phyloP scores from a whole-genome alignment of 345 rosid species.

The Punica granatum region DNA sequence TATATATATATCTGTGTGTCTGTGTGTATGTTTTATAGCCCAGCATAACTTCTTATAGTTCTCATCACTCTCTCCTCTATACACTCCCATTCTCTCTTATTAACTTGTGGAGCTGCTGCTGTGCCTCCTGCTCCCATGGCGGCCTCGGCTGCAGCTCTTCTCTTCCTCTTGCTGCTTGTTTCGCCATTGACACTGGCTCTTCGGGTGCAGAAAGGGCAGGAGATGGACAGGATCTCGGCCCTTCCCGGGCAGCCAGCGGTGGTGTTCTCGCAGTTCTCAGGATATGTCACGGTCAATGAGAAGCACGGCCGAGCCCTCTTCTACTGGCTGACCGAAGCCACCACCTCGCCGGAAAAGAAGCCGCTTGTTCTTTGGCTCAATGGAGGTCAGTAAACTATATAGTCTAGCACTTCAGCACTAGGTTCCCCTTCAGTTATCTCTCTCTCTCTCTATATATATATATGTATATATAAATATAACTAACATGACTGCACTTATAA shows the following conservation, averaged over 20 bases:
- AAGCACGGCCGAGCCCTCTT: slow-evolving; percentile 73
- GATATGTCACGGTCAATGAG: slow-evolving; percentile 68
- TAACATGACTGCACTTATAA: no score
- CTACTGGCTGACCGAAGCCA: slow-evolving; percentile 81
- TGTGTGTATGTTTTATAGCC: no score
- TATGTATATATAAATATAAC: no score
- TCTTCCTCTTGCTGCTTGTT: neutral
- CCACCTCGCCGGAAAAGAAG: slow-evolving; percentile 40
- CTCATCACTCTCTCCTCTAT: no score
- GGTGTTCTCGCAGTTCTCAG: slow-evolving; percentile 70
- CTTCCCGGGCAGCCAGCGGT: slow-evolving; percentile 90
- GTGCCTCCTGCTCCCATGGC: neutral
- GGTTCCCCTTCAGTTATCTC: neutral
- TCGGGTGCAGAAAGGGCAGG: slow-evolving; percentile 37
- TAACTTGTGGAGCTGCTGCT: neutral
- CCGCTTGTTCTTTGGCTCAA: slow-evolving; percentile 98
- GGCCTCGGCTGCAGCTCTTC: neutral
- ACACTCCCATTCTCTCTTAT: no score
- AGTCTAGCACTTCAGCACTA: neutral
- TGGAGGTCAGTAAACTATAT: slow-evolving; percentile 60
- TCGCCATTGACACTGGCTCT: neutral
- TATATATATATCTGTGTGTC: no score
- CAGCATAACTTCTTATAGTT: no score
- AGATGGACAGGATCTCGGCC: slow-evolving; percentile 52
- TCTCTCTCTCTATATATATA: no score